Evolutionary conservation across 2,329 filamentous ascomycete species (phyloP), one percentile per base, ranked within the genome.

Genomic region (Capronia epimyces): DNA sequence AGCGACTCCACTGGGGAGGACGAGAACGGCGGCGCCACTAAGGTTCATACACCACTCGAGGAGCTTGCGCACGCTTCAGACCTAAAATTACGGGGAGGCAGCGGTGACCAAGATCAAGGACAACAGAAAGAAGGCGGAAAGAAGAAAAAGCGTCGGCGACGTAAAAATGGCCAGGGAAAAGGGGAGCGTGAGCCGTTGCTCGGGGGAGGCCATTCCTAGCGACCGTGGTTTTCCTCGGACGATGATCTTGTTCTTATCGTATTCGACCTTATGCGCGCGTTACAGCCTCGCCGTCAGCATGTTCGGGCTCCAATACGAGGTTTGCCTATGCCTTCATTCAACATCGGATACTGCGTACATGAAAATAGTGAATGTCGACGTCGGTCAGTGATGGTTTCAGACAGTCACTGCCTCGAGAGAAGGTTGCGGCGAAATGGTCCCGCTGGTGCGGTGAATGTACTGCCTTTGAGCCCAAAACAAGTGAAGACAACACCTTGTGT

Each of bases 1-100:
- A 76, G 71, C 57, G 75, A 76, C 37, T 72, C 71, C 3, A 70
- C 71, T 10, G 61, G 62, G 15, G 63, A 63, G 34, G 58, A 57
- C 12, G 56, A 58, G 12, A 58, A 59, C 43, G 50, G 53, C 15
- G 57, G 56, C 5, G 41, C 53, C 2, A 60, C 54, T 45, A 56
- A 55, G 13, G 49, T 32, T 13, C 37, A 43, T 7, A 39, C 44
- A 18, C n/a, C 42, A n/a, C 27, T 42, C 32, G 37, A 40, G 15
- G 36, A 46, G 20, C 36, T 31, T 18, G 39, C 5, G 8, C 29
- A 52, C 29, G 13, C 8, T 43, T 16, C 15, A 29, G 18, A 24
- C 5, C 36, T 41, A n/a, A 51, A 49, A 13, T 25, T 44, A 32
- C 32, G 41, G 40, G 47, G 36, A 22, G 43, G 45, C n/a, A 32